These are phyloP conservation scores for Limnomonas spitsbergensis DNA, from an alignment of 139 green algal species.

Conservation along the genomic window DNA sequence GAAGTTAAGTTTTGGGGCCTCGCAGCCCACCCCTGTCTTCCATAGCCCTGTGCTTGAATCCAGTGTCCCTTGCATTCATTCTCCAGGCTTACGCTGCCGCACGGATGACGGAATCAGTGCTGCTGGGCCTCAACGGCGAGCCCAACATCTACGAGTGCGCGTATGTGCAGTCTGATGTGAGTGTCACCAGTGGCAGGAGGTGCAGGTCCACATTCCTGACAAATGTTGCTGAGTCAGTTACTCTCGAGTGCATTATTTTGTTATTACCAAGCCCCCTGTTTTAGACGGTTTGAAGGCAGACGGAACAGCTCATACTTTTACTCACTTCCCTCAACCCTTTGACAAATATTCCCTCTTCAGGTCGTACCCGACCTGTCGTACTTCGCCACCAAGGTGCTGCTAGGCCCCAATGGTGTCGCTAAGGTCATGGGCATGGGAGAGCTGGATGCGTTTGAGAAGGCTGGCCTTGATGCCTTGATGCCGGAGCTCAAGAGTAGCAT, in stretches of 20 bases:
- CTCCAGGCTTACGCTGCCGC: conserved; percentile 77
- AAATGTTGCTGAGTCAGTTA: background rate
- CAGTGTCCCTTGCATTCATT: background rate
- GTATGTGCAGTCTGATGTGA: conserved; percentile 62
- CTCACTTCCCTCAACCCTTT: too few species aligned
- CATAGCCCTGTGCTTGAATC: too few species aligned
- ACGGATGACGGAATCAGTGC: conserved; percentile 73
- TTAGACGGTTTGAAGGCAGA: too few species aligned
- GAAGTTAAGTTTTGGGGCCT: too few species aligned
- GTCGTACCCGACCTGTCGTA: conserved; percentile 30
- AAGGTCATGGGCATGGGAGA: conserved; percentile 61
- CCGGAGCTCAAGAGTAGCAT: conserved; percentile 71
- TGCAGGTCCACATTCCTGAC: background rate
- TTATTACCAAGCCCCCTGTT: background rate
- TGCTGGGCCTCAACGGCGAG: conserved; percentile 75
- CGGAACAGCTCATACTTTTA: too few species aligned
- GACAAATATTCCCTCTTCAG: too few species aligned
- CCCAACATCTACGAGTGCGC: conserved; percentile 65
- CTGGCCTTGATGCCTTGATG: conserved; percentile 58
- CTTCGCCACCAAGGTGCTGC: conserved; percentile 40
- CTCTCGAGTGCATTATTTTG: background rate
- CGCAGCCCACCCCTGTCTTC: too few species aligned
- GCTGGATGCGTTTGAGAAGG: conserved; percentile 69
- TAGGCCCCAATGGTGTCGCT: conserved; percentile 65
- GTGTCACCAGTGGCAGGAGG: background rate